Percentiles rank a stretch among this genome's conserved stretches.
These are phyloP conservation scores for Pichia californica DNA, from an alignment of 805 yeast genomes.

Conservation along the genomic window DNA sequence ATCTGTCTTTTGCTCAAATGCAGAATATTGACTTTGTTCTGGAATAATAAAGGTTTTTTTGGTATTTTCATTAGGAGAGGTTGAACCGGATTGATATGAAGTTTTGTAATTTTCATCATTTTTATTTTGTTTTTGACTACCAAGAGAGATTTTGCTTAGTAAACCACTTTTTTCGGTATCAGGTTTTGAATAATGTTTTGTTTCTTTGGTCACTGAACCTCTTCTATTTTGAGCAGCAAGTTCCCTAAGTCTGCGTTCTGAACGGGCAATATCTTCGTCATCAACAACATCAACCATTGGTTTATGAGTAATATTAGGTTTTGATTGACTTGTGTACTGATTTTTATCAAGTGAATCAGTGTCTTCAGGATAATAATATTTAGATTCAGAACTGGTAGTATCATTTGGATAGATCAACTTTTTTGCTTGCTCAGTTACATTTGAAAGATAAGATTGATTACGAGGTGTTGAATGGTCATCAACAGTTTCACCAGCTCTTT, in stretches of 20 bases:
- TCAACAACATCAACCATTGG: constrained; percentile 26
- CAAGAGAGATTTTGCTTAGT: no score
- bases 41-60: no score
- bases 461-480: constrained; percentile 10
- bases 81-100: no score
- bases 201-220: neutral
- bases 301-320: constrained; percentile 13
- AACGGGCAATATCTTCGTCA: constrained; percentile 14
- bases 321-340: neutral
- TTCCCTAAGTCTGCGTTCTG: constrained; percentile 5
- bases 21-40: no score
- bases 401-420: neutral
- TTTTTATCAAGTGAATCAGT: neutral
- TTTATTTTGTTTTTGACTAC: no score
- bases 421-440: neutral
- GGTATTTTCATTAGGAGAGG: no score
- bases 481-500: neutral
- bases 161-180: neutral
- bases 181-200: neutral
- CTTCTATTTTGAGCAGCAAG: neutral
- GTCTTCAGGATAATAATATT: neutral
- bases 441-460: constrained; percentile 1
- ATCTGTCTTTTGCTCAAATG: no score
- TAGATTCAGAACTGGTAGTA: neutral
- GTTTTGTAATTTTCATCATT: no score